These are phyloP conservation scores for Sclerotinia subarctica DNA, from an alignment of 2,329 filamentous ascomycete genomes.

Conservation along the genomic window DNA sequence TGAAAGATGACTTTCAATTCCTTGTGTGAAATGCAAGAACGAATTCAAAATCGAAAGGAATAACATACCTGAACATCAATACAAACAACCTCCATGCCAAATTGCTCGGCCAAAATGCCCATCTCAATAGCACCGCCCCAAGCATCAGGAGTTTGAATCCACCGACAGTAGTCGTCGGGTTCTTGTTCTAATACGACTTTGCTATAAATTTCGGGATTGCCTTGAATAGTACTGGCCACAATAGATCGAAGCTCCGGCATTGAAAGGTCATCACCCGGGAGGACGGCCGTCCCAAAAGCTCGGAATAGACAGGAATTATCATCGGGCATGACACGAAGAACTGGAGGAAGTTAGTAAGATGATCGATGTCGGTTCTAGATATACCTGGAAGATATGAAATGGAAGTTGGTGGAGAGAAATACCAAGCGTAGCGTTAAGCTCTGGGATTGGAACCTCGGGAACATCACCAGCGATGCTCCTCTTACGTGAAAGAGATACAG, in stretches of 20 bases:
- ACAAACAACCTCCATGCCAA: constrained; percentile 79
- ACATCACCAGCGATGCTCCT: constrained; percentile 35
- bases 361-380: not conserved
- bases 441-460: constrained; percentile 44
- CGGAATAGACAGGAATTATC: constrained; percentile 95
- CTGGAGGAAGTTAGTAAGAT: constrained; percentile 39
- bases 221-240: constrained; percentile 74
- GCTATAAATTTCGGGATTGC: constrained; percentile 68
- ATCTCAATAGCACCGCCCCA: constrained; percentile 95
- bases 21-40: not conserved
- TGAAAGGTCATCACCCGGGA: constrained; percentile 56
- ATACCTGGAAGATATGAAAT: too few relatives aligned
- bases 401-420: constrained; percentile 28
- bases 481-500: constrained; percentile 34
- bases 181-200: constrained; percentile 70
- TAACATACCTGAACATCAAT: constrained; percentile 67
- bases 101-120: constrained; percentile 77
- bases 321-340: constrained; percentile 92
- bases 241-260: constrained; percentile 73
- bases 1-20: not conserved
- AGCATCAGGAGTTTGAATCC: constrained; percentile 74
- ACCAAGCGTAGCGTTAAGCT: constrained; percentile 53
- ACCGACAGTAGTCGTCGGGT: constrained; percentile 73
- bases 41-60: not conserved
- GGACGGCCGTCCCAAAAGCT: constrained; percentile 77